Conservation (phyloP, 352 stramenopile genomes). For the Phytopythium boreale region DNA sequence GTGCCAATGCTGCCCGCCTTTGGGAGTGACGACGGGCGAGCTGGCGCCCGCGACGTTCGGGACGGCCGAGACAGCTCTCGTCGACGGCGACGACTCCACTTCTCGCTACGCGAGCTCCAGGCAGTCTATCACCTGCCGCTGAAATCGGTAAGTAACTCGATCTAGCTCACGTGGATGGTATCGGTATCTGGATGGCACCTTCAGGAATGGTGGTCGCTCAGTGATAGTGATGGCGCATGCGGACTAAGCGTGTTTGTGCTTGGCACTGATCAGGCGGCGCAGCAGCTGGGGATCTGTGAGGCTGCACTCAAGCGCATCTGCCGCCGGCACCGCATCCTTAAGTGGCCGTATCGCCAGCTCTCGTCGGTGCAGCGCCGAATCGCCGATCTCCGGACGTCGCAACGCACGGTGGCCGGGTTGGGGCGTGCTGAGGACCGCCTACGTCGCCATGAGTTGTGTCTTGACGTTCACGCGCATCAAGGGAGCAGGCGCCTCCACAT, state of each 20-base stretch:
- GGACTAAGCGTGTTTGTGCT: conserved; percentile 11
- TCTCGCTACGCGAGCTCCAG: conserved; percentile 53
- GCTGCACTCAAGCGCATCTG: conserved; percentile 84
- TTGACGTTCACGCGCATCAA: background rate
- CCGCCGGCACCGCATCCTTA: conserved; percentile 60
- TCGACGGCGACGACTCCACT: conserved; percentile 42
- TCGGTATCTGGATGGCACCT: too few species aligned
- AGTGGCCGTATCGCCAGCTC: conserved; percentile 73
- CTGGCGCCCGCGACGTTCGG: too few species aligned
- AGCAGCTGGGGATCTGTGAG: conserved; percentile 60
- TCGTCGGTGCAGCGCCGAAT: conserved; percentile 59
- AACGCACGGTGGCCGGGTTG: background rate
- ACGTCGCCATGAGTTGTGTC: background rate
- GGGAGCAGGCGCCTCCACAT: background rate
- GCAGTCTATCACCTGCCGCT: conserved; percentile 68
- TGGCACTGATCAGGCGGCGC: conserved; percentile 38
- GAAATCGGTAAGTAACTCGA: conserved; percentile 41
- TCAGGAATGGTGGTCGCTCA: background rate
- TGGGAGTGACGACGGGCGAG: background rate
- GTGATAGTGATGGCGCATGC: background rate
- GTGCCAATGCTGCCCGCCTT: background rate
- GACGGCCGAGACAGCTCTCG: background rate
- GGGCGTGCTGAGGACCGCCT: background rate
- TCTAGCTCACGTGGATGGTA: background rate
- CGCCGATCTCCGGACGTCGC: conserved; percentile 19